Conservation (phyloP, 352 stramenopile genomes). For the Globisporangium nagaii region DNA sequence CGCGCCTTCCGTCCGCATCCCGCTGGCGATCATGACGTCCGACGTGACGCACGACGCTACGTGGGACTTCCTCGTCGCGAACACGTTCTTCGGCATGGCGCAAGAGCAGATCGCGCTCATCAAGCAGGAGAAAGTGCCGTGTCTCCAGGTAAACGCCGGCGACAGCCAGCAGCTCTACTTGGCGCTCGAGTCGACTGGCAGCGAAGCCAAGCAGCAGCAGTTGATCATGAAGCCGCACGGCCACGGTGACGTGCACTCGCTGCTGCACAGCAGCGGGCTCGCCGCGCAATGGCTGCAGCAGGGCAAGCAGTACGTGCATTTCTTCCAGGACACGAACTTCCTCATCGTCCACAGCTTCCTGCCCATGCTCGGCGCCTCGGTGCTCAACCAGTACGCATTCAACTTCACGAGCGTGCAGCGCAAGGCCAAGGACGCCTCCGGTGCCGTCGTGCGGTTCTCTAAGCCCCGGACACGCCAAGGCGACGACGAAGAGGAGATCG, state of each 20-base stretch:
- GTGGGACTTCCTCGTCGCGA: conserved; percentile 78
- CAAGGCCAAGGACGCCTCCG: conserved; percentile 91
- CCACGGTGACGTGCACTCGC: conserved; percentile 96
- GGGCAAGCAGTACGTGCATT: conserved; percentile 94
- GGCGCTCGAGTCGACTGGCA: conserved; percentile 49
- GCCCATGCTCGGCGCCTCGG: conserved; percentile 85
- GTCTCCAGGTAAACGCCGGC: conserved; percentile 29
- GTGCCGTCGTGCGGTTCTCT: conserved; percentile 54
- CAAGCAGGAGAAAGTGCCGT: conserved; percentile 97
- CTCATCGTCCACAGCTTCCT: conserved; percentile 92
- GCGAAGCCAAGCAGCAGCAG: conserved; percentile 12
- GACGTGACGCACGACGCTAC: conserved; percentile 94
- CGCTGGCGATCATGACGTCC: conserved; percentile 97
- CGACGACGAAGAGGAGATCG: not conserved
- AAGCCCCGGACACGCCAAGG: conserved; percentile 7
- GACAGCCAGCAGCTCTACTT: conserved; percentile 76
- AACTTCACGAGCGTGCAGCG: conserved; percentile 92
- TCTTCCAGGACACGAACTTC: conserved; percentile 95
- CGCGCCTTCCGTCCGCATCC: conserved; percentile 57
- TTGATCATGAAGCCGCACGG: conserved; percentile 96
- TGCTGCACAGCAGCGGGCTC: conserved; percentile 82
- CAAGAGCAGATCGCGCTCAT: conserved; percentile 91
- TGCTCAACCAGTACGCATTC: conserved; percentile 85
- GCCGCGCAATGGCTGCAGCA: conserved; percentile 58
- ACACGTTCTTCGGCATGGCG: conserved; percentile 94